Evolutionary conservation across 352 stramenopile species (phyloP), one percentile per base, ranked within the genome.

Genomic region (Phytophthora constricta): DNA sequence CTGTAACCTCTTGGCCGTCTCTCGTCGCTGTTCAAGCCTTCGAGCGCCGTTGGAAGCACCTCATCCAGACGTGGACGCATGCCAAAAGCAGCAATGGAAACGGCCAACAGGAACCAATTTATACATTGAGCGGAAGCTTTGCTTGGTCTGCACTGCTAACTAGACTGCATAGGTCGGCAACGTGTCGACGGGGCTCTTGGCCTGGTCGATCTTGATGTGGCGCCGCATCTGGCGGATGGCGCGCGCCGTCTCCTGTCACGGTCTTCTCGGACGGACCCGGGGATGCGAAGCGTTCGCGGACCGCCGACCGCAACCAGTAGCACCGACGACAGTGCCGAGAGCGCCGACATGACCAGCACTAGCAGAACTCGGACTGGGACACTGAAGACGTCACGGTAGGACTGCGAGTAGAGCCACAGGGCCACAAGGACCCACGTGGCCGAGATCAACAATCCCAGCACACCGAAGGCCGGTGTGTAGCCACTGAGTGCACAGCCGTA

Each of bases 151-250:
- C n/a, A n/a, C n/a, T n/a, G n/a, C n/a, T n/a, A n/a, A 11, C 46
- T 65, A 79, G n/a, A 76, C 70, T 31, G 58, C 60, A 43, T 77
- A 80, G 25, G 72, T 64, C 10, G 68, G 64, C 39, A 80, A 62
- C 20, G 69, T 65, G 23, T 45, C 58, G 45, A 78, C 69, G 19
- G 61, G 59, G 23, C 43, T 61, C 31, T 56, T 53, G 7, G 50
- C 58, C 14, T 56, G 23, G 27, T 80, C 65, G 59, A 78, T 76
- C 58, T 78, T 62, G 16, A 80, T 48, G 58, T 80, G 72, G 26
- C 65, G 61, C 22, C 54, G 65, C 68, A 80, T 80, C 58, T 80
- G 72, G 16, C 61, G 65, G 45, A 80, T 75, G 26, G 61, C 65
- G 4, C 72, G 64, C 50, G 52, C 62, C 23, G 64, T 68, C 57